Base-by-base conservation (phyloP, 768 basidiomycete genomes). In the Pholiota microspora region DNA sequence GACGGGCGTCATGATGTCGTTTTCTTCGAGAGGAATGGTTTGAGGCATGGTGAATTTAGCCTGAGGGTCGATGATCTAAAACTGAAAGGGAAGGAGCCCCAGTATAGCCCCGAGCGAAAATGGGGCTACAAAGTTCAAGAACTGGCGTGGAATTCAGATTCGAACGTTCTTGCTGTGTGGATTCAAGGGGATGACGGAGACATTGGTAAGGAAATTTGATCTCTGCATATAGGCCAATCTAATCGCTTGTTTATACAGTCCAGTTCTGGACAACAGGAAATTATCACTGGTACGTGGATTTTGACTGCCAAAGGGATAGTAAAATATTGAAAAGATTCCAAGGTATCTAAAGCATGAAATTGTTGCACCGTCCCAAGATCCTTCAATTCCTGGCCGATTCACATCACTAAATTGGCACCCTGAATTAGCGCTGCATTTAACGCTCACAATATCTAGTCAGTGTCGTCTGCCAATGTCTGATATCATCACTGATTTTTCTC, bases 311-410 rank as follows among this genome's bases (percentile, higher is more conserved):
- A 44, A 36, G 16, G 56, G 12, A 44, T 38, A 27, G 34, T 1
- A 32, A 32, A n/a, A n/a, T n/a, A n/a, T 28, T 44, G 32, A 13
- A 54, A 42, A 2, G 24, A 29, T 13, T 3, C 16, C 27, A 6
- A 92, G 89, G 89, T 97, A 98, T 72, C 80, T 98, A 55, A 98
- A 98, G 70, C 93, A 96, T 66, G 92, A 95, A 66, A 74, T 97
- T 31, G 63, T 71, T 16, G 82, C 85, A 0, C 77, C 81, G 1
- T 42, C 60, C 1, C 49, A 61, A 7, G 58, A 64, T 7, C 55
- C 64, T 7, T 69, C 64, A 4, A 34, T 59, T 32, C 69, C 73
- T 13, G 72, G 71, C 13, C 80, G 84, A 47, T 93, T 96, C 63
- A 90, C 85, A 0, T 85, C 81, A 5, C 74, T 95, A 10, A 60